Evolutionary conservation across 164 flowering plant genomes (phyloP).

Genomic region (Liquidambar formosana): DNA sequence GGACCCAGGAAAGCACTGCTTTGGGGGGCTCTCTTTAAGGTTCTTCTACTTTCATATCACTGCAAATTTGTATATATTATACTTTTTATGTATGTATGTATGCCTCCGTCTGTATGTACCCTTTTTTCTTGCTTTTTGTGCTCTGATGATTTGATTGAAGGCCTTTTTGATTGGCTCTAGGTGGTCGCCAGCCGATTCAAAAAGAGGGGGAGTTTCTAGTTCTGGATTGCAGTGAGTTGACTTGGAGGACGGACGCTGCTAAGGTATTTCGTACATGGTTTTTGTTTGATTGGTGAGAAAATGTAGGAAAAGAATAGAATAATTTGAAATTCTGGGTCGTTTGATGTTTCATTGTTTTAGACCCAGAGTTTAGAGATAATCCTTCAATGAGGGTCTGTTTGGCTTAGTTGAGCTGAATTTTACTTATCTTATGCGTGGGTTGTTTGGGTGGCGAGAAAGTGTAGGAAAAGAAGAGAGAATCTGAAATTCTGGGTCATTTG

Average conservation of each 20-base stretch:
- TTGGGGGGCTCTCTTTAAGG: constrained; percentile 4
- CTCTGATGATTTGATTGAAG: constrained; percentile 5
- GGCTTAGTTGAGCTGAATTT: too few relatives aligned
- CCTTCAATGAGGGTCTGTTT: too few relatives aligned
- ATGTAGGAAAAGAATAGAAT: background rate
- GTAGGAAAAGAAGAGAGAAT: background rate
- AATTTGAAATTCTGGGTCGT: background rate
- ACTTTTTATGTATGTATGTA: too few relatives aligned
- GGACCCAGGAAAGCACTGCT: constrained; percentile 2
- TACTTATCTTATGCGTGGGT: too few relatives aligned
- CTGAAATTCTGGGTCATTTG: too few relatives aligned
- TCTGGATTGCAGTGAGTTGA: constrained; percentile 13
- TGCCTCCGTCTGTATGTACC: too few relatives aligned
- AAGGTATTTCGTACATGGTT: background rate
- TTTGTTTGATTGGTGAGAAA: constrained; percentile 18
- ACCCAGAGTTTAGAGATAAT: too few relatives aligned
- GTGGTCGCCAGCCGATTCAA: background rate
- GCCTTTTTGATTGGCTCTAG: background rate
- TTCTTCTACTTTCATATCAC: background rate
- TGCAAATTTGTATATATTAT: too few relatives aligned
- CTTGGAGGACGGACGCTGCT: background rate
- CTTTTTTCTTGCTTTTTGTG: constrained; percentile 4
- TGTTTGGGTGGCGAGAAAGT: constrained; percentile 17
- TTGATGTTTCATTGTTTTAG: background rate
- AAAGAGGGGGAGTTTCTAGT: background rate